phyloP scores from a whole-genome alignment of 345 rosid species.

The Ceriops decandra region DNA sequence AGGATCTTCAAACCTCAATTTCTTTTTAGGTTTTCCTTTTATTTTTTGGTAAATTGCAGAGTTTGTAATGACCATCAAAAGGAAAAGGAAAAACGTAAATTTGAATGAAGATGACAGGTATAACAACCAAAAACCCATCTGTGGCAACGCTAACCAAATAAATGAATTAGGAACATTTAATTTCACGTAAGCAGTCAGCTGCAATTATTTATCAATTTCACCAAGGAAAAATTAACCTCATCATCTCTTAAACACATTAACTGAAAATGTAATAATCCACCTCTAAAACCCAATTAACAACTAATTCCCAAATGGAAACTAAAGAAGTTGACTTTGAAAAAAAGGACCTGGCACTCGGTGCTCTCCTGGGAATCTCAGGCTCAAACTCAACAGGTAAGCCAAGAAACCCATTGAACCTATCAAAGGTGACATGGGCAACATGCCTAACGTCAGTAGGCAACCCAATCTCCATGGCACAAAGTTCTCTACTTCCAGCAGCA shows the following conservation, averaged over 20 bases:
- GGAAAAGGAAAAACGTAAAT: neutral
- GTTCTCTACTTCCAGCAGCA: conserved; percentile 39
- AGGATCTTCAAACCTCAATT: neutral
- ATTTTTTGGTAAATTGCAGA: neutral
- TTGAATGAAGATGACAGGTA: neutral
- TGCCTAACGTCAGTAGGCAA: conserved; percentile 90
- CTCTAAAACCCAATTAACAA: neutral
- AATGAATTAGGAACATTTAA: neutral
- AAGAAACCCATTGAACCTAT: conserved; percentile 93
- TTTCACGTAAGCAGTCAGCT: neutral
- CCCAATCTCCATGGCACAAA: conserved; percentile 91
- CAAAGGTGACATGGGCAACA: conserved; percentile 98
- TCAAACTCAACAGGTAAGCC: conserved; percentile 98
- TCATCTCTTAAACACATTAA: neutral
- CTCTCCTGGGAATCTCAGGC: conserved; percentile 88
- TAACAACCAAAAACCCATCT: neutral
- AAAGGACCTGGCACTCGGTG: conserved; percentile 90
- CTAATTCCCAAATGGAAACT: neutral
- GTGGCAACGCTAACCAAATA: neutral
- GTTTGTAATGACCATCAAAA: neutral
- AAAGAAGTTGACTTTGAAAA: neutral
- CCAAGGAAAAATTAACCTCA: neutral
- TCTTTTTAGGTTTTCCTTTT: too few relatives aligned
- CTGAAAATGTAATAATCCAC: neutral
- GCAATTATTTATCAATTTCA: neutral